A percentile compares a stretch with the other conserved stretches of the same genome.
Evolutionary conservation across 2,329 filamentous ascomycete species (phyloP).

Genomic region (Alternaria hordeiaustralica): DNA sequence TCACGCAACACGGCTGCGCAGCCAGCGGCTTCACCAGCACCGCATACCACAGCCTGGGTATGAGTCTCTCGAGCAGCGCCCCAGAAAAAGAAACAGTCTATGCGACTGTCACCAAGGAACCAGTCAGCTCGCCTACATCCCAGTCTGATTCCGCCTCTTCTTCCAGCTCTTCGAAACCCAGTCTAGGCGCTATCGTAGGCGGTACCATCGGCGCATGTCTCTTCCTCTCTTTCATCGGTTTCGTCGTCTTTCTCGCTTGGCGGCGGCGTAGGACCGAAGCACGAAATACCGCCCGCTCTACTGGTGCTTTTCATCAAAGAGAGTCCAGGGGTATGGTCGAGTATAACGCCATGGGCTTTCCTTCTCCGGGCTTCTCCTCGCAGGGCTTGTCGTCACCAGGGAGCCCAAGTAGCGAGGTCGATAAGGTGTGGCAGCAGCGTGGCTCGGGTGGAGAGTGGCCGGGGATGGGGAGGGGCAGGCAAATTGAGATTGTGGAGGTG

Average conservation of each 20-base stretch:
- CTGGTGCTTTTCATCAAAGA: not conserved
- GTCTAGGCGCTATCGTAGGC: conserved; percentile 41
- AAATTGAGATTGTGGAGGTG: conserved; percentile 15
- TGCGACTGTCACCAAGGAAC: conserved; percentile 4
- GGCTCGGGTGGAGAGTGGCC: not conserved
- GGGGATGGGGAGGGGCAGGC: conserved; percentile 1
- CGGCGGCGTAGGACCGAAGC: conserved; percentile 15
- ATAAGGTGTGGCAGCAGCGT: conserved; percentile 10
- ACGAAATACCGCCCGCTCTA: not conserved
- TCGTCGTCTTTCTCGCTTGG: conserved; percentile 31
- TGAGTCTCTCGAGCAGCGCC: not conserved
- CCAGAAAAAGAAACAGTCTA: conserved; percentile 7
- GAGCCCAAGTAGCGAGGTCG: not conserved
- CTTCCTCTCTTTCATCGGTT: conserved; percentile 30
- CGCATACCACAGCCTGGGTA: conserved; percentile 18
- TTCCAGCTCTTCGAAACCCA: conserved; percentile 12
- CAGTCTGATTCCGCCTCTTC: not conserved
- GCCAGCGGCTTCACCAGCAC: conserved; percentile 24
- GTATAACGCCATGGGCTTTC: conserved; percentile 15
- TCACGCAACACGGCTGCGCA: conserved; percentile 44
- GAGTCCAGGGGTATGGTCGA: conserved; percentile 11
- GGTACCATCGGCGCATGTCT: conserved; percentile 41
- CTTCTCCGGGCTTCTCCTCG: not conserved
- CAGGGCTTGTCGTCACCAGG: not conserved
- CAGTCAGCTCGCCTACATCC: not conserved